A percentile compares a stretch with the other conserved stretches of the same genome.
phyloP scores from a whole-genome alignment of 2,329 filamentous ascomycete species.

The Aspergillus puulaauensis region DNA sequence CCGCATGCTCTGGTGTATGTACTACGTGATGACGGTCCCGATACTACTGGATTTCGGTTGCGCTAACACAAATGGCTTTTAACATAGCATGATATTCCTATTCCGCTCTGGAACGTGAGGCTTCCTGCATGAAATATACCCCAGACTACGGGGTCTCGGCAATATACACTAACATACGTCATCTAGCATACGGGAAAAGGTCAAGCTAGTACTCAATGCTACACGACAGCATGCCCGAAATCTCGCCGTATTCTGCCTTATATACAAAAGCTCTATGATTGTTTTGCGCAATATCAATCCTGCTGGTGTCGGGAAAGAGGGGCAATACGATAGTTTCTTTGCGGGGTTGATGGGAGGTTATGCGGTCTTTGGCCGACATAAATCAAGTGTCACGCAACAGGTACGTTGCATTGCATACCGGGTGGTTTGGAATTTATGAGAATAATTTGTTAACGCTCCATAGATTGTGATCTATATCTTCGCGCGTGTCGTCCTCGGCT shows the following conservation, averaged over 20 bases:
- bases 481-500: conserved; percentile 79
- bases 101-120: conserved; percentile 85
- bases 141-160: background rate
- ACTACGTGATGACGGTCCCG: background rate
- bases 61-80: conserved; percentile 17
- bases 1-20: conserved; percentile 86
- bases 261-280: conserved; percentile 85
- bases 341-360: conserved; percentile 89
- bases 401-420: conserved; percentile 22
- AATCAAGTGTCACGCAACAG: conserved; percentile 80
- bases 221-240: conserved; percentile 90
- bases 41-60: background rate
- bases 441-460: background rate
- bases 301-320: conserved; percentile 54
- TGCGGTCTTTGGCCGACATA: conserved; percentile 80
- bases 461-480: conserved; percentile 98
- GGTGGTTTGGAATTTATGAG: background rate
- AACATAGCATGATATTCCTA: conserved; percentile 77
- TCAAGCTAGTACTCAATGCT: conserved; percentile 74
- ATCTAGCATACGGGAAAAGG: conserved; percentile 69
- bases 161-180: conserved; percentile 1
- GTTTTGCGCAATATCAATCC: conserved; percentile 61
- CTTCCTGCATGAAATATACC: conserved; percentile 19
- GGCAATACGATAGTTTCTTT: conserved; percentile 79
- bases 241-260: conserved; percentile 82